A percentile compares a stretch with the other conserved stretches of the same genome.
phyloP scores from a whole-genome alignment of 768 basidiomycete species.

The Tephrocybe sp. region DNA sequence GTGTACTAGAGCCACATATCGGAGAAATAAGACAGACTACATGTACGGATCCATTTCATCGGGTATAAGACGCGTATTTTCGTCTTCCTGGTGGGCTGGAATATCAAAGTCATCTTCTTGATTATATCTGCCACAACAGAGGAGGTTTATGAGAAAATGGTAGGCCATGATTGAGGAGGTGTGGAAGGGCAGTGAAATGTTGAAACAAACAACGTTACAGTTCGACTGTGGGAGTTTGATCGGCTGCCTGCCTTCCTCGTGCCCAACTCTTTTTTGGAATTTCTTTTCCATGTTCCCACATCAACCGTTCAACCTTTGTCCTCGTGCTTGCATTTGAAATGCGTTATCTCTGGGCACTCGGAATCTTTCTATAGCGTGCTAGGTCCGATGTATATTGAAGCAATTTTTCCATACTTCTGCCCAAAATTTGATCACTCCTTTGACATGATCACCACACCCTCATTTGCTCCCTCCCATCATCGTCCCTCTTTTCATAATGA shows the following conservation, averaged over 20 bases:
- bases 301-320: too few species aligned
- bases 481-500: constrained; percentile 5
- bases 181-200: neutral
- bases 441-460: constrained; percentile 3
- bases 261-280: too few species aligned
- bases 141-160: constrained; percentile 19
- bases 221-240: too few species aligned
- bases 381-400: too few species aligned
- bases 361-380: too few species aligned
- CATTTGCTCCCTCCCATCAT: neutral
- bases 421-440: constrained; percentile 1
- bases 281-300: too few species aligned
- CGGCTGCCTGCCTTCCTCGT: too few species aligned
- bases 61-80: constrained; percentile 33
- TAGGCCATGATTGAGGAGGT: constrained; percentile 22
- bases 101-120: constrained; percentile 12
- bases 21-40: constrained; percentile 21
- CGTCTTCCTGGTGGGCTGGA: constrained; percentile 20
- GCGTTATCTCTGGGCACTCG: too few species aligned
- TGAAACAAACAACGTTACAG: neutral
- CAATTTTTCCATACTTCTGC: too few species aligned
- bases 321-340: too few species aligned
- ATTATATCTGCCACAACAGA: constrained; percentile 22
- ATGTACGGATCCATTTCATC: constrained; percentile 21
- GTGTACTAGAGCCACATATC: neutral